Evolutionary conservation across 305 asterid species (phyloP).

Genomic region (Solanum hybrid): DNA sequence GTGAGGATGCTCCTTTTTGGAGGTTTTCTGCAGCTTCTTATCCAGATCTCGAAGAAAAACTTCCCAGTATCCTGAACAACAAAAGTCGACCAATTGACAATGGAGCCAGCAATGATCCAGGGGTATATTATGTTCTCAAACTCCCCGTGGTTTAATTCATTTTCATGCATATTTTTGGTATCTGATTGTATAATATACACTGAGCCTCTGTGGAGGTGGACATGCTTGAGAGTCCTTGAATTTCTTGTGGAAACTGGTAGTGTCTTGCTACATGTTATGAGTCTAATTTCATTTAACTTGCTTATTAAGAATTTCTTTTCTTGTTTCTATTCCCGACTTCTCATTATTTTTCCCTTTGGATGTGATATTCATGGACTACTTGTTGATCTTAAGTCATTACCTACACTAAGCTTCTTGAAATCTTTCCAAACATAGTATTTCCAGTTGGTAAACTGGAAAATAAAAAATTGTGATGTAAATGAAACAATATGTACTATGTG

Average conservation of each 20-base stretch:
- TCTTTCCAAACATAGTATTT: not conserved
- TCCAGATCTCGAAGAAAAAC: conserved; percentile 62
- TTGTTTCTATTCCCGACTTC: conserved; percentile 1
- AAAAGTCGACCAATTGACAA: conserved; percentile 20
- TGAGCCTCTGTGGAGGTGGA: not conserved
- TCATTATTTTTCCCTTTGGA: not conserved
- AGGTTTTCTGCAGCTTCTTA: conserved; percentile 83
- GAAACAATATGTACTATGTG: not conserved
- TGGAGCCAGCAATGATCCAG: conserved; percentile 23
- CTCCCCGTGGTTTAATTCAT: conserved; percentile 3
- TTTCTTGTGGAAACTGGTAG: not conserved
- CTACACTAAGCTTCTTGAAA: not conserved
- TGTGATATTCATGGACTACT: not conserved
- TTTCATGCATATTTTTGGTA: conserved; percentile 7
- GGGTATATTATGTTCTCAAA: conserved; percentile 32
- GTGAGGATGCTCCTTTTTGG: conserved; percentile 92
- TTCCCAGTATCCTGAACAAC: conserved; percentile 16
- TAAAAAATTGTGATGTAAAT: not conserved
- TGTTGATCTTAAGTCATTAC: not conserved
- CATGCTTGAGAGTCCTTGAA: not conserved
- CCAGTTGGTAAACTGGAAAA: not conserved
- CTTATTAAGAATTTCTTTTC: not conserved
- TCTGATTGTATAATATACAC: not conserved
- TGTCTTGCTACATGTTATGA: not conserved
- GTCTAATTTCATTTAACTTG: not conserved